Conservation (phyloP, 139 green algal species). For the Nannochloris sp. region DNA sequence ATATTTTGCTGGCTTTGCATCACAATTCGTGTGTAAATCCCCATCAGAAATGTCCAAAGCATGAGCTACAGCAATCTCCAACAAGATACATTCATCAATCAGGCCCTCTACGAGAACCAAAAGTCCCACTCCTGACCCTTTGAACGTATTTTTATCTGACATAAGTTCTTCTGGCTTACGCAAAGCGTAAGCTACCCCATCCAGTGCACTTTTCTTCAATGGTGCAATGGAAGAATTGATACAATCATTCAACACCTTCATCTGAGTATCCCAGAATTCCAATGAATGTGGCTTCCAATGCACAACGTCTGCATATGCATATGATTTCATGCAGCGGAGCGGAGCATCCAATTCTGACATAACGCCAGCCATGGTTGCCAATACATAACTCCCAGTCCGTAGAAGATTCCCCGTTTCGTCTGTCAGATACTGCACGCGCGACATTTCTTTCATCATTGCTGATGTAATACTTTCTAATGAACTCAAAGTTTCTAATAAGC, state of each 20-base stretch:
- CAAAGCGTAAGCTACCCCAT: background rate
- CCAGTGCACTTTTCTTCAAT: background rate
- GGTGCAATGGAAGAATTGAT: constrained; percentile 1
- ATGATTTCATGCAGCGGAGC: constrained; percentile 3
- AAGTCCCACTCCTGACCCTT: constrained; percentile 1
- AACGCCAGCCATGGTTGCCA: background rate
- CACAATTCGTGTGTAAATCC: background rate
- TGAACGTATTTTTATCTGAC: background rate
- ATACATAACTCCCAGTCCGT: constrained; percentile 1
- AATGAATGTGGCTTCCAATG: constrained; percentile 3
- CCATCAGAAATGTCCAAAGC: constrained; percentile 3
- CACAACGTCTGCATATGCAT: background rate
- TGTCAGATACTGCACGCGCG: background rate
- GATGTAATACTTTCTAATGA: constrained; percentile 6
- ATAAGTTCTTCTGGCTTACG: constrained; percentile 3
- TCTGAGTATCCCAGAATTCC: constrained; percentile 1
- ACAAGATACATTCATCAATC: constrained; percentile 3
- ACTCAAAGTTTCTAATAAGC: background rate
- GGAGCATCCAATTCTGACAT: constrained; percentile 2
- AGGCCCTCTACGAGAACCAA: constrained; percentile 2
- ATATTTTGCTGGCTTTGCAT: background rate
- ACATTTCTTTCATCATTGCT: constrained; percentile 4
- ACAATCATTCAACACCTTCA: constrained; percentile 1
- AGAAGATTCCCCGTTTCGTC: background rate
- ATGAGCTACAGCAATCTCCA: constrained; percentile 4